Evolutionary conservation across 169 alveolate species (phyloP).

Genomic region (Cryptosporidium ubiquitum): DNA sequence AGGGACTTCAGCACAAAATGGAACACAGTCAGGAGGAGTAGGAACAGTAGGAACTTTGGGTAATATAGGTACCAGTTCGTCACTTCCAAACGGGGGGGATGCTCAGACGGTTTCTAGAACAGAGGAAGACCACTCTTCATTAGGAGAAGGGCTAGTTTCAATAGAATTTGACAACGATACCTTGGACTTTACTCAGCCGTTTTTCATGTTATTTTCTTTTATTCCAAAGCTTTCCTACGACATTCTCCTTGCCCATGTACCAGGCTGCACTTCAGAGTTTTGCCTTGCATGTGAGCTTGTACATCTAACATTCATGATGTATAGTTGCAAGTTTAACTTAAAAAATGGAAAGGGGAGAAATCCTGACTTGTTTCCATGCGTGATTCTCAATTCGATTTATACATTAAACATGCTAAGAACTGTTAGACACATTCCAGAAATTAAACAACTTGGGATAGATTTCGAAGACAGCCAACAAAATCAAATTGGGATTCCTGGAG

Average conservation of each 20-base stretch:
- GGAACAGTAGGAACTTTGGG: neutral
- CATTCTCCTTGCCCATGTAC: slow-evolving; percentile 22
- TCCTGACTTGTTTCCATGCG: slow-evolving; percentile 33
- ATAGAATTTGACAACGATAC: slow-evolving; percentile 61
- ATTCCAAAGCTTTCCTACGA: slow-evolving; percentile 36
- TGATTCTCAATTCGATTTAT: slow-evolving; percentile 12
- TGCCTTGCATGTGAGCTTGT: slow-evolving; percentile 66
- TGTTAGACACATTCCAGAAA: slow-evolving; percentile 59
- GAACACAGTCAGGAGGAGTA: neutral
- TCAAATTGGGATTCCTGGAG: neutral
- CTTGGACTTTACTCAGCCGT: slow-evolving; percentile 63
- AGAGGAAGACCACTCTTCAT: neutral
- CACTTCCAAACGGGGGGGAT: slow-evolving; percentile 19
- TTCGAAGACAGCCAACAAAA: slow-evolving; percentile 12
- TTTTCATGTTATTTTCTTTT: slow-evolving; percentile 35
- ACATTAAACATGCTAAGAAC: slow-evolving; percentile 47
- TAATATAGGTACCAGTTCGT: neutral
- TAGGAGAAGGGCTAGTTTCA: slow-evolving; percentile 27
- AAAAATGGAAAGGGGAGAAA: neutral
- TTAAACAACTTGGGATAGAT: slow-evolving; percentile 46
- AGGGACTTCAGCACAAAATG: neutral
- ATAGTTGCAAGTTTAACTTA: slow-evolving; percentile 29
- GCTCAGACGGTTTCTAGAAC: slow-evolving; percentile 9
- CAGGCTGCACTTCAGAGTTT: slow-evolving; percentile 47
- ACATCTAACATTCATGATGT: slow-evolving; percentile 46